Percentiles rank a stretch among this genome's conserved stretches.
phyloP scores from a whole-genome alignment of 1,284 basidiomycete genomes.

The Trametes sp. region DNA sequence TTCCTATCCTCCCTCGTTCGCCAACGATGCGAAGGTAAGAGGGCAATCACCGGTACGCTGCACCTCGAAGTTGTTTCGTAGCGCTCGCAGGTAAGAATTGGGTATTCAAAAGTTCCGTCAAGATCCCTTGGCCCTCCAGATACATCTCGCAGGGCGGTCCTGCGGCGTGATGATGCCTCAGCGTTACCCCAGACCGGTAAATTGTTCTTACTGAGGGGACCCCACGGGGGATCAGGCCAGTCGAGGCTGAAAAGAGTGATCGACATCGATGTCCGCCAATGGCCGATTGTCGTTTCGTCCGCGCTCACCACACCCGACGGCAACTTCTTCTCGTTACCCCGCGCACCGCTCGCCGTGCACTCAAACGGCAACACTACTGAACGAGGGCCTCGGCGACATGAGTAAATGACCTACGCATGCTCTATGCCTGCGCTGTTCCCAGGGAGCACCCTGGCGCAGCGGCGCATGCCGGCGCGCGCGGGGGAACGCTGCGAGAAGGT shows the following conservation, averaged over 20 bases:
- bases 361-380: too few species aligned
- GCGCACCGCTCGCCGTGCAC: too few species aligned
- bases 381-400: background rate
- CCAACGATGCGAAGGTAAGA: too few species aligned
- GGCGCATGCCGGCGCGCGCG: slow-evolving; percentile 1
- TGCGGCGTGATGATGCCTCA: background rate
- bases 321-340: background rate
- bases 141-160: too few species aligned
- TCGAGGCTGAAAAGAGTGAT: slow-evolving; percentile 10
- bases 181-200: background rate
- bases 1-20: too few species aligned
- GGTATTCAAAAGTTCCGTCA: background rate
- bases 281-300: slow-evolving; percentile 7
- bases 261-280: slow-evolving; percentile 12
- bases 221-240: slow-evolving; percentile 15
- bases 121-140: too few species aligned
- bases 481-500: slow-evolving; percentile 8
- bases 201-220: background rate
- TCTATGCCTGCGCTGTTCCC: background rate
- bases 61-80: too few species aligned
- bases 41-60: too few species aligned
- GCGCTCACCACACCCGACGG: background rate
- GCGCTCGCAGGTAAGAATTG: background rate
- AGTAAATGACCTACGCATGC: background rate
- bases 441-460: background rate